A percentile compares a stretch with the other conserved stretches of the same genome.
Evolutionary conservation across 2,329 filamentous ascomycete species (phyloP).

Genomic region (Pseudogymnoascus sp.): DNA sequence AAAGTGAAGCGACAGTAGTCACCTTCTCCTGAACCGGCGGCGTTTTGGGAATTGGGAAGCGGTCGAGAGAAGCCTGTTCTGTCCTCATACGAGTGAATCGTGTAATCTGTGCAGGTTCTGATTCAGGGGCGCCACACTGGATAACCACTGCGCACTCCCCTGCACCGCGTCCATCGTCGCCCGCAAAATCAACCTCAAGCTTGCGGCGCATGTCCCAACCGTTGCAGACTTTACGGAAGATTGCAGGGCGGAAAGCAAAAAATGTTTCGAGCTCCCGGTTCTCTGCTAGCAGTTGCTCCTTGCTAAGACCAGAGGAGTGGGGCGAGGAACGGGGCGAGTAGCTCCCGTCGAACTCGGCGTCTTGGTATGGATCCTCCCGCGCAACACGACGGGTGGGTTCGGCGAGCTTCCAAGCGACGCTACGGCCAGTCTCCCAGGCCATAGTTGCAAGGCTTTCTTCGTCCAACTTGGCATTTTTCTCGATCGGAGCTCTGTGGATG

Average conservation of each 20-base stretch:
- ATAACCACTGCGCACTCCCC: constrained; percentile 74
- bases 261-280: constrained; percentile 76
- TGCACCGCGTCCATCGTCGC: constrained; percentile 64
- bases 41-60: constrained; percentile 25
- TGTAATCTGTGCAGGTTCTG: constrained; percentile 38
- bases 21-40: constrained; percentile 19
- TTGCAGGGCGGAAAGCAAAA: constrained; percentile 60
- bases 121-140: constrained; percentile 46
- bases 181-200: constrained; percentile 82
- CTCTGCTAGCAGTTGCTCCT: constrained; percentile 65
- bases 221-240: constrained; percentile 70
- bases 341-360: constrained; percentile 58
- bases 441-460: constrained; percentile 52
- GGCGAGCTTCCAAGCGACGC: constrained; percentile 71
- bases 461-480: constrained; percentile 34
- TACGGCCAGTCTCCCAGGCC: constrained; percentile 75
- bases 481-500: constrained; percentile 47
- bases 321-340: constrained; percentile 77
- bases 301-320: constrained; percentile 61
- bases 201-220: constrained; percentile 89
- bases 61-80: constrained; percentile 24
- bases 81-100: constrained; percentile 48
- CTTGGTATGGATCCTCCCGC: constrained; percentile 63
- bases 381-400: constrained; percentile 69
- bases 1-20: constrained; percentile 24